Percentiles rank a stretch among this genome's conserved stretches.
These are phyloP conservation scores for Trichophyton mentagrophytes DNA, from an alignment of 2,329 filamentous ascomycete species.

Conservation along the genomic window DNA sequence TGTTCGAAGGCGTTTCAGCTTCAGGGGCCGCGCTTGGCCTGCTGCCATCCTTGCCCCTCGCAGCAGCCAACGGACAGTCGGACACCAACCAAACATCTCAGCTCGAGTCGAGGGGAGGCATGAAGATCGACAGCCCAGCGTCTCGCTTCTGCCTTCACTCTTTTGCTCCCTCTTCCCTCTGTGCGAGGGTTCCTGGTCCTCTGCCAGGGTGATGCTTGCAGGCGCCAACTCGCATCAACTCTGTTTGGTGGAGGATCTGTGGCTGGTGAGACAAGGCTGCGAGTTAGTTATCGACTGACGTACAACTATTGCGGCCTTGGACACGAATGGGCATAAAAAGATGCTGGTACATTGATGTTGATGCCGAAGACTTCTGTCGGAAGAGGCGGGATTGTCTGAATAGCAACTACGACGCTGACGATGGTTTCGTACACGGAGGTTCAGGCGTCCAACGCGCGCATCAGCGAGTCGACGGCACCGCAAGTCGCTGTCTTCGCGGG, in stretches of 20 bases:
- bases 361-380: not conserved
- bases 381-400: not conserved
- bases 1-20: not conserved
- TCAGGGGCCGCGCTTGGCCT: not conserved
- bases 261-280: not conserved
- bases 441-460: slow-evolving; percentile 28
- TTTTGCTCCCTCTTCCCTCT: not conserved
- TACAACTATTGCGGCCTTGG: too few species aligned
- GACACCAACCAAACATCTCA: not conserved
- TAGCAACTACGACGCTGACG: not conserved
- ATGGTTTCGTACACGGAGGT: slow-evolving; percentile 31
- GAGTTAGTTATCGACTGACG: too few species aligned
- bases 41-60: not conserved
- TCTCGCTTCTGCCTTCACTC: not conserved
- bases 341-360: not conserved
- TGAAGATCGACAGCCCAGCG: not conserved
- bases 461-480: slow-evolving; percentile 25
- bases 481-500: slow-evolving; percentile 34
- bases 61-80: not conserved
- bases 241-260: not conserved
- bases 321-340: too few species aligned
- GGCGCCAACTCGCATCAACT: not conserved
- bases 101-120: not conserved
- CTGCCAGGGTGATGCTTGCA: not conserved
- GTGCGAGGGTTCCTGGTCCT: not conserved